Conservation (phyloP, 805 yeast species). For the Hanseniaspora meyeri region DNA sequence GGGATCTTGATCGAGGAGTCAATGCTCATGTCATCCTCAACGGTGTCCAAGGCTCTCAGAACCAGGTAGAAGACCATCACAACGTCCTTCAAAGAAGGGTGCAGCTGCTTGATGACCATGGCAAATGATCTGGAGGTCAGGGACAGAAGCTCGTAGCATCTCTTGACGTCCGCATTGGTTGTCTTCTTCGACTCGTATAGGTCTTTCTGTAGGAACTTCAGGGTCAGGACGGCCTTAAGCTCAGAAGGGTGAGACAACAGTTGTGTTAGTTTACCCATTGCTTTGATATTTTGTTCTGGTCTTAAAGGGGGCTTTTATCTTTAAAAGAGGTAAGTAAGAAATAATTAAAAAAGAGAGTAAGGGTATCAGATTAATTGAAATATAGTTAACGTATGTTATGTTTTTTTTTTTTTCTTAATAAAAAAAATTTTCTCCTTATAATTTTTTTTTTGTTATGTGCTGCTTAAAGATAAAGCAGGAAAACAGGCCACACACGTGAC, state of each 20-base stretch:
- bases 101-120: conserved; percentile 82
- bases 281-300: background rate
- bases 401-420: background rate
- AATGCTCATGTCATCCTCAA: conserved; percentile 91
- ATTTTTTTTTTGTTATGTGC: background rate
- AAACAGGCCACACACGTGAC: background rate
- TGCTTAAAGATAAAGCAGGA: background rate
- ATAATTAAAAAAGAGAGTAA: background rate
- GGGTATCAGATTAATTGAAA: too few species aligned
- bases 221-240: conserved; percentile 52
- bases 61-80: conserved; percentile 76
- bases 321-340: too few species aligned
- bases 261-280: conserved; percentile 53
- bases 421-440: background rate
- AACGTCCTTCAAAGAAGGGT: conserved; percentile 76
- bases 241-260: conserved; percentile 61
- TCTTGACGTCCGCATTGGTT: conserved; percentile 26
- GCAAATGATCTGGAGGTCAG: conserved; percentile 81
- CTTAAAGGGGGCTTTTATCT: too few species aligned
- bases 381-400: too few species aligned
- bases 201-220: conserved; percentile 27
- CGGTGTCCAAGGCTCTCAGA: conserved; percentile 83
- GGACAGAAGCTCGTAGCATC: conserved; percentile 32
- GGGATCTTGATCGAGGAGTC: conserved; percentile 62
- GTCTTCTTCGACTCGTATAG: background rate